A percentile compares a stretch with the other conserved stretches of the same genome.
phyloP scores from a whole-genome alignment of 2,329 filamentous ascomycete genomes.

The Penicillium expansum region DNA sequence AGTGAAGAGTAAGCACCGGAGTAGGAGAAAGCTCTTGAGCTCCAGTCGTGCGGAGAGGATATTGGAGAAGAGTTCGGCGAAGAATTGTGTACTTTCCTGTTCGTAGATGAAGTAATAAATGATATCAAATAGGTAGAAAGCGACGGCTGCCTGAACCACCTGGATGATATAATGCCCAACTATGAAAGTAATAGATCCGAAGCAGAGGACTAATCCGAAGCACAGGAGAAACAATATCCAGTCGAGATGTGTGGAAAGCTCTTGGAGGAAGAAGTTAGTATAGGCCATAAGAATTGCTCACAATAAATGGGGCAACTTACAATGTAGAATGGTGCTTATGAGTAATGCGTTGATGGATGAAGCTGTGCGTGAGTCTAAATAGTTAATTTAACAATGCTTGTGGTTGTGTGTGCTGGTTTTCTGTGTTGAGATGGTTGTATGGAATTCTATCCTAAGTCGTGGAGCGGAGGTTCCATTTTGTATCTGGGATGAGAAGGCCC shows the following conservation, averaged over 20 bases:
- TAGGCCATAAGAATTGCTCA: neutral
- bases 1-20: neutral
- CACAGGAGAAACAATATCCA: neutral
- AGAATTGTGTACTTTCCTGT: neutral
- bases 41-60: neutral
- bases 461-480: neutral
- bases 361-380: neutral
- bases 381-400: neutral
- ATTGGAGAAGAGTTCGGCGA: neutral
- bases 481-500: neutral
- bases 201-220: neutral
- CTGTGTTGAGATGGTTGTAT: neutral
- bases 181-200: neutral
- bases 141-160: neutral
- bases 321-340: neutral
- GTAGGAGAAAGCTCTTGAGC: neutral
- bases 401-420: neutral
- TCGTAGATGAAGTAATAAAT: neutral
- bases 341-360: neutral
- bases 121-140: neutral
- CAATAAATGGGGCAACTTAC: neutral
- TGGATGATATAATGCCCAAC: neutral
- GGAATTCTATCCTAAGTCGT: neutral
- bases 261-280: neutral
- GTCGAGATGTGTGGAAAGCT: neutral